These are phyloP conservation scores for Knoxia roxburghii DNA, from an alignment of 257 asterid genomes.

Conservation along the genomic window DNA sequence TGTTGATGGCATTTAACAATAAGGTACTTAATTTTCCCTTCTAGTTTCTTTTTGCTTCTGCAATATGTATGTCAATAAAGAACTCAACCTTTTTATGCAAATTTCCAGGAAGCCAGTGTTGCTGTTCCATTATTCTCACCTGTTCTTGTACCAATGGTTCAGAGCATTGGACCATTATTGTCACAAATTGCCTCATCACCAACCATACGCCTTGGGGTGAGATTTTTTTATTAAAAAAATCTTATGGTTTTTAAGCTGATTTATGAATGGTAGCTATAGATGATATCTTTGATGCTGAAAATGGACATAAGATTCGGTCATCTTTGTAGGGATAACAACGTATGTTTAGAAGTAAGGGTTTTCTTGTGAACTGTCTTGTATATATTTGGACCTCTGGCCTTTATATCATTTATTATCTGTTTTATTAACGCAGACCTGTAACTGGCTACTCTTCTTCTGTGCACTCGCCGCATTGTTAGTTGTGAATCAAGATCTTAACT, in stretches of 20 bases:
- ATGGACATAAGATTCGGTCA: background rate
- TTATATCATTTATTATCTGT: background rate
- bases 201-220: constrained; percentile 85
- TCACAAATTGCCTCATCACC: constrained; percentile 80
- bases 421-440: background rate
- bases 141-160: constrained; percentile 78
- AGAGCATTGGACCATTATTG: constrained; percentile 74
- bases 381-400: background rate
- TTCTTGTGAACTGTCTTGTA: background rate
- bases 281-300: background rate
- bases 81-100: background rate
- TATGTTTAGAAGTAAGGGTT: background rate
- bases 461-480: no score
- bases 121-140: constrained; percentile 89
- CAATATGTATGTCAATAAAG: background rate
- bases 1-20: constrained; percentile 80
- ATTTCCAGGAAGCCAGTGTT: constrained; percentile 77
- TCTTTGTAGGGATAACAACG: background rate
- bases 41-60: constrained; percentile 9
- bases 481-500: no score
- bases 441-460: no score
- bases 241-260: background rate
- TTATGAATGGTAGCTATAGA: background rate
- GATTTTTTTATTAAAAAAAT: constrained; percentile 21
- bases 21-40: constrained; percentile 44